Conservation (phyloP, 805 yeast species). For the Metschnikowia bowlesiae region DNA sequence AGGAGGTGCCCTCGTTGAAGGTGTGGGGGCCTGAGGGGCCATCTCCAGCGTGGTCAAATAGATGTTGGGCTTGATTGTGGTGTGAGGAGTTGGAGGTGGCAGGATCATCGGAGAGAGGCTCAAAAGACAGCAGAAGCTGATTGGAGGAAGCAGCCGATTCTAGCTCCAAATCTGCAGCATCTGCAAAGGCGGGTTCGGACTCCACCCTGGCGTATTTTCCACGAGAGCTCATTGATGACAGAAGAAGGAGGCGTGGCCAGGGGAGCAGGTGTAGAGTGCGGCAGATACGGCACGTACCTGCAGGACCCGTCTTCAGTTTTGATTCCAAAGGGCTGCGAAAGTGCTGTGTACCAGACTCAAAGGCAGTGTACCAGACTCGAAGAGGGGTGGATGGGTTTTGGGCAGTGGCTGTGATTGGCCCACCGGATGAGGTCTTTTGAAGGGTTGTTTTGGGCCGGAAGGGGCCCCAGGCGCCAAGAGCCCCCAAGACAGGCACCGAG, state of each 20-base stretch:
- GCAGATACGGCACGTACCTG: not conserved
- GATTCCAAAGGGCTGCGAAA: not conserved
- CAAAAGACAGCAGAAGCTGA: not conserved
- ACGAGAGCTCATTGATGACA: constrained; percentile 3
- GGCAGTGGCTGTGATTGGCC: no score
- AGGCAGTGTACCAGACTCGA: not conserved
- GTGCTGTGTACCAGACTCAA: not conserved
- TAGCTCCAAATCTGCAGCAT: not conserved
- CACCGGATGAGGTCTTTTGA: no score
- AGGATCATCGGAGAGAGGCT: not conserved
- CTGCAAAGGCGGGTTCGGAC: not conserved
- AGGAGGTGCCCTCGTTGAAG: constrained; percentile 20
- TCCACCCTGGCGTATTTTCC: constrained; percentile 1
- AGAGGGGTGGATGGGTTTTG: no score
- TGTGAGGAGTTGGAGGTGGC: no score
- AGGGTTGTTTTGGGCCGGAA: no score
- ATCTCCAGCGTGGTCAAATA: not conserved
- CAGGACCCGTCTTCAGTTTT: not conserved
- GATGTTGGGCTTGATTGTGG: not conserved
- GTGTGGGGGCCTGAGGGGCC: not conserved
- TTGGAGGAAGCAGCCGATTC: not conserved
- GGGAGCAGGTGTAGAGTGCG: not conserved
- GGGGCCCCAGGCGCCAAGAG: no score
- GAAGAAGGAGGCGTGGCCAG: constrained; percentile 1
- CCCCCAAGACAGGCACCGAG: no score